These are phyloP conservation scores for Capronia americana DNA, from an alignment of 2,329 filamentous ascomycete genomes.

Conservation along the genomic window DNA sequence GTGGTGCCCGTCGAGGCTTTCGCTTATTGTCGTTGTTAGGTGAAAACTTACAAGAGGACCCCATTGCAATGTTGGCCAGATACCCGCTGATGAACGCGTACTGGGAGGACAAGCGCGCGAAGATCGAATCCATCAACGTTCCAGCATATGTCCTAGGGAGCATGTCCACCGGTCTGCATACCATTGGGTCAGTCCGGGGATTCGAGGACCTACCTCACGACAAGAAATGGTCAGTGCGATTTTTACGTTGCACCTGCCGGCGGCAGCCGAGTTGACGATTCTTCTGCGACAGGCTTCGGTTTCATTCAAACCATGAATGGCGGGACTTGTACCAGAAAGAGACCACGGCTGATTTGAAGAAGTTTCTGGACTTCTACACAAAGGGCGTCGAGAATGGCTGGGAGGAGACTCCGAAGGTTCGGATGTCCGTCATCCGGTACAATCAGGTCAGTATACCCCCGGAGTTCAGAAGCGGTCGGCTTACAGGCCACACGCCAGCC, in stretches of 20 bases:
- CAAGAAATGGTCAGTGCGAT: conserved; percentile 49
- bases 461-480: neutral
- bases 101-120: conserved; percentile 38
- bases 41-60: conserved; percentile 21
- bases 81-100: conserved; percentile 42
- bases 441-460: conserved; percentile 35
- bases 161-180: conserved; percentile 46
- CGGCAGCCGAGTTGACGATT: neutral
- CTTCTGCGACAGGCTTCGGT: conserved; percentile 42
- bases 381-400: conserved; percentile 54
- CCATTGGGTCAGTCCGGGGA: conserved; percentile 48
- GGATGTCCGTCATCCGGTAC: conserved; percentile 42
- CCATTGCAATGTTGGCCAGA: conserved; percentile 23
- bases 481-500: neutral
- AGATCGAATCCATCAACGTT: conserved; percentile 44
- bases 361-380: conserved; percentile 56
- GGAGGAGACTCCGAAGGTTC: conserved; percentile 54
- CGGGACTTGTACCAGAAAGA: conserved; percentile 51
- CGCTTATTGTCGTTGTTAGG: conserved; percentile 10
- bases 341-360: conserved; percentile 47
- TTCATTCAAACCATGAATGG: conserved; percentile 53
- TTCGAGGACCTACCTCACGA: conserved; percentile 48
- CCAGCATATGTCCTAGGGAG: conserved; percentile 47
- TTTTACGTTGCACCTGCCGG: neutral
- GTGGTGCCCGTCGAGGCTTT: neutral